These are phyloP conservation scores for Gossypium trilobum DNA, from an alignment of 441 rosid species.

Conservation along the genomic window DNA sequence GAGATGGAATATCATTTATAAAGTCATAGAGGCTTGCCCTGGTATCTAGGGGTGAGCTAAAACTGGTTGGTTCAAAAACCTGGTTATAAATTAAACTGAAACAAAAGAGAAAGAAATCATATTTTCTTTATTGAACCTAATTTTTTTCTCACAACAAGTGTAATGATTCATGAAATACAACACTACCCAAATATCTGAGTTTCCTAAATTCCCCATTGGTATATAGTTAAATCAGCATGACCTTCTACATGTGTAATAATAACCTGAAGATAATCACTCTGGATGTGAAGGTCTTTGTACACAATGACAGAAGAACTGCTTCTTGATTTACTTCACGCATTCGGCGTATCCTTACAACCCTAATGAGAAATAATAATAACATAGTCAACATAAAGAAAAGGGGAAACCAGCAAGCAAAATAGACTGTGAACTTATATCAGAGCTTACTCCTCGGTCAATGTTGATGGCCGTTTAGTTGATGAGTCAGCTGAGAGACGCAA, in stretches of 20 bases:
- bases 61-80: not conserved
- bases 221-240: not conserved
- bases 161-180: not conserved
- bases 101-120: not conserved
- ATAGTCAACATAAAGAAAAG: conserved; percentile 6
- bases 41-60: not conserved
- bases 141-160: conserved; percentile 3
- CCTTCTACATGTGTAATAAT: conserved; percentile 1
- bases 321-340: conserved; percentile 83
- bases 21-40: not conserved
- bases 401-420: conserved; percentile 5
- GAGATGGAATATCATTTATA: conserved; percentile 17
- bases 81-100: conserved; percentile 6
- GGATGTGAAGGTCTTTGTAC: conserved; percentile 74
- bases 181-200: not conserved
- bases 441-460: conserved; percentile 80
- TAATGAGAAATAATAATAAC: conserved; percentile 20
- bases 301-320: conserved; percentile 86
- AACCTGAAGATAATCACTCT: conserved; percentile 89
- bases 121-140: not conserved
- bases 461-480: conserved; percentile 72
- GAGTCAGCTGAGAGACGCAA: conserved; percentile 91
- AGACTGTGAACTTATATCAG: conserved; percentile 2
- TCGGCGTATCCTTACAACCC: conserved; percentile 88
- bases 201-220: not conserved